phyloP scores from a whole-genome alignment of 768 basidiomycete genomes.

The Rhodotorula paludigena region DNA sequence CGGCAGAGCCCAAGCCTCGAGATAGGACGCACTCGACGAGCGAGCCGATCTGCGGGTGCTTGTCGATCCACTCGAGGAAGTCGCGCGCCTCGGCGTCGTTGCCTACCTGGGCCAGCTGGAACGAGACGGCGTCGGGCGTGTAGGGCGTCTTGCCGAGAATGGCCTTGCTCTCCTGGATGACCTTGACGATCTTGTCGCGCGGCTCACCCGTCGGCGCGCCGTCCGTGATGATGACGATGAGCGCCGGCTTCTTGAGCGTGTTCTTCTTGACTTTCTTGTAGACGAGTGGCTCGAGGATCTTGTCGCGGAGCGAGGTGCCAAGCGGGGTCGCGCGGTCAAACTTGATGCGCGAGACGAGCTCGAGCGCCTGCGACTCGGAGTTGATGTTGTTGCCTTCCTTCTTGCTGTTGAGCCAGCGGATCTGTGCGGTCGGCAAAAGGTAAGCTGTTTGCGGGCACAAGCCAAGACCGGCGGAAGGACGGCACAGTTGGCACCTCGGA shows the following conservation, averaged over 20 bases:
- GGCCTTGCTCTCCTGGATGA: constrained; percentile 21
- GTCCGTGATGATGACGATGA: constrained; percentile 46
- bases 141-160: constrained; percentile 28
- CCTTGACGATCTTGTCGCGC: constrained; percentile 44
- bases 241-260: constrained; percentile 49
- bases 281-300: constrained; percentile 39
- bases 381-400: constrained; percentile 49
- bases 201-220: constrained; percentile 43
- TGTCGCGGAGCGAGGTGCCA: constrained; percentile 42
- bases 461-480: no score
- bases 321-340: constrained; percentile 48
- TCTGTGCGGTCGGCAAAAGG: no score
- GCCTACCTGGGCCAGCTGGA: constrained; percentile 44
- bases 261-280: constrained; percentile 46
- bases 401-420: constrained; percentile 50
- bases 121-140: constrained; percentile 46
- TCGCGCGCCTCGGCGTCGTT: constrained; percentile 44
- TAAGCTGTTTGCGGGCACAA: no score
- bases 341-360: constrained; percentile 48
- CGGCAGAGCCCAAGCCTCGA: constrained; percentile 39
- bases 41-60: constrained; percentile 47
- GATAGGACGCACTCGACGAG: constrained; percentile 47
- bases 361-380: constrained; percentile 45
- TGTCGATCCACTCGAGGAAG: constrained; percentile 48
- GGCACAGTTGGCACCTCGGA: no score